Conservation (phyloP, 192 early-diverging fungal species). For the Rhizophagus clarus region DNA sequence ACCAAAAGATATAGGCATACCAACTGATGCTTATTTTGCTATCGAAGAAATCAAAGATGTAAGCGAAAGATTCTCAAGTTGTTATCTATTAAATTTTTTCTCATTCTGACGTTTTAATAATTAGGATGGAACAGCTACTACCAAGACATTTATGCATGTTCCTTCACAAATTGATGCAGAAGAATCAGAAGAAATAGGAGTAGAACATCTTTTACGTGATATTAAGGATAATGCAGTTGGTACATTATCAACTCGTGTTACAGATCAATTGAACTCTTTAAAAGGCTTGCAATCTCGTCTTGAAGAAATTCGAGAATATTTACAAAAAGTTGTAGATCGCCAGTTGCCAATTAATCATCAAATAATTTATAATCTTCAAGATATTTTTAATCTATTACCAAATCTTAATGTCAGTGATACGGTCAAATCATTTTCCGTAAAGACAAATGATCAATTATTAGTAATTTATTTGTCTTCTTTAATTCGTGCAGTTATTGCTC, state of each 20-base stretch:
- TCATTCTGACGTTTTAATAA: constrained; percentile 24
- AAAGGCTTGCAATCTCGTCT: constrained; percentile 85
- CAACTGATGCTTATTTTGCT: constrained; percentile 96
- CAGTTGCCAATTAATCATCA: constrained; percentile 92
- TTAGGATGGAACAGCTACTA: constrained; percentile 95
- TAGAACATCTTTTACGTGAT: constrained; percentile 96
- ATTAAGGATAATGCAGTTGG: constrained; percentile 98
- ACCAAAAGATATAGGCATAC: constrained; percentile 89
- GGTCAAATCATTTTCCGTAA: constrained; percentile 82
- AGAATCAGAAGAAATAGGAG: constrained; percentile 99
- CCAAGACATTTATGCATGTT: constrained; percentile 96
- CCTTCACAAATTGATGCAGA: constrained; percentile 96
- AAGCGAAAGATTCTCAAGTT: constrained; percentile 31
- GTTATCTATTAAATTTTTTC: constrained; percentile 20
- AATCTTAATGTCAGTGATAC: constrained; percentile 82
- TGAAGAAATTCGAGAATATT: constrained; percentile 84
- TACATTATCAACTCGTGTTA: constrained; percentile 90
- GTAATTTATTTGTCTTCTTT: constrained; percentile 92
- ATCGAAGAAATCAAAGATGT: constrained; percentile 98
- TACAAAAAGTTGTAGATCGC: constrained; percentile 85
- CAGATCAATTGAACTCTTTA: constrained; percentile 88
- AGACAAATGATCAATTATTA: constrained; percentile 95
- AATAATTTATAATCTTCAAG: constrained; percentile 98
- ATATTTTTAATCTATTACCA: constrained; percentile 97
- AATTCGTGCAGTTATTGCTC: constrained; percentile 92